Evolutionary conservation across 257 asterid species (phyloP), one percentile per base, ranked within the genome.

Genomic region (Striga asiatica): DNA sequence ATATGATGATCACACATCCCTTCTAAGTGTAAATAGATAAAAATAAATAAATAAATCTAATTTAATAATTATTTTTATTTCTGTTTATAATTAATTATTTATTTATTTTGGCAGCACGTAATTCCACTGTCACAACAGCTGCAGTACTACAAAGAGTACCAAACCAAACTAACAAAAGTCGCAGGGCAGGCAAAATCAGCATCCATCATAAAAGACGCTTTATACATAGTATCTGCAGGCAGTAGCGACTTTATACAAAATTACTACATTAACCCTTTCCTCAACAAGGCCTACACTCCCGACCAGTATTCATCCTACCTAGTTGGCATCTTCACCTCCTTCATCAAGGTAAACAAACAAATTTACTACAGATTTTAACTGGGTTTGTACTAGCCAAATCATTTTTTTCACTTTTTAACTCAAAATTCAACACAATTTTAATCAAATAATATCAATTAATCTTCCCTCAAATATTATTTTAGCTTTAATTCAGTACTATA

Each of bases 221-320:
- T 92, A 9, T 92, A 82, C 62, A 1, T 92, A 1, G 51, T 88
- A 3, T 45, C 95, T 6, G 68, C 80, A 2, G 99, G 99, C 8
- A 88, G 79, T 75, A 82, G 97, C 50, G 99, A 92, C 47, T 92
- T 72, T 35, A 32, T 92, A 19, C 99, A 88, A 74, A 92, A 92
- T 61, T 92, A 92, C 65, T 92, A 92, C 51, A 52, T 88, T 22
- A 82, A 92, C 66, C 94, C 95, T 58, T 70, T 71, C 49, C 67
- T 88, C 66, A 76, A 84, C 78, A 79, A 73, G 54, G 68, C 70
- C 64, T 81, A 68, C 52, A 73, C 99, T 21, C 79, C 84, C 35
- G 97, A 82, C 61, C 87, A 88, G 60, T 88, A 92, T 41, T 79
- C 89, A 17, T 54, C 94, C 8, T 73, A 74, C 67, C 91, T 92